A percentile compares a stretch with the other conserved stretches of the same genome.
These are phyloP conservation scores for Cladosporium sp. DNA, from an alignment of 2,329 filamentous ascomycete species.

Conservation along the genomic window DNA sequence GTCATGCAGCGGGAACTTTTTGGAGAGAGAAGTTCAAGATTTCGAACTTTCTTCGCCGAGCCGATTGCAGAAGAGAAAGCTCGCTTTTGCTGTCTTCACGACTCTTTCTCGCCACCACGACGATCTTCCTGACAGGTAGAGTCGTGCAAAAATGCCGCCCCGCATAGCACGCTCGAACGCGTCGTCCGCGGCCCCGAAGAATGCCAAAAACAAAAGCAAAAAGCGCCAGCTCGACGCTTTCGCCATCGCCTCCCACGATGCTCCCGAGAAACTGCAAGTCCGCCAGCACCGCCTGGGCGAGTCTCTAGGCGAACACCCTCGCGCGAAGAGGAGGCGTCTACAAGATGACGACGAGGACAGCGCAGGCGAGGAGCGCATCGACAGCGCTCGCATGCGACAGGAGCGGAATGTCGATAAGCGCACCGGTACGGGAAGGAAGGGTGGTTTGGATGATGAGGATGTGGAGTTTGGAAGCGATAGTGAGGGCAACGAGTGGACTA, in stretches of 20 bases:
- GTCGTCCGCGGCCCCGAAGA: conserved; percentile 30
- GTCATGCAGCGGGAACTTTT: not conserved
- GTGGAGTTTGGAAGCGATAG: conserved; percentile 76
- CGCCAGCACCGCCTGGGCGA: conserved; percentile 57
- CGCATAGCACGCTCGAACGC: conserved; percentile 38
- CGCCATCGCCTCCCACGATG: conserved; percentile 58
- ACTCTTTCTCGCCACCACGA: not conserved
- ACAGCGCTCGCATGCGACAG: conserved; percentile 30
- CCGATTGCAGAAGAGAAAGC: not conserved
- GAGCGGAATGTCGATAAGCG: conserved; percentile 25
- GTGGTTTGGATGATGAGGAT: conserved; percentile 36
- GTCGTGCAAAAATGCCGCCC: conserved; percentile 39
- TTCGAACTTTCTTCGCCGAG: not conserved
- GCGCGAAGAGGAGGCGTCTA: conserved; percentile 39
- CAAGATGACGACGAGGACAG: conserved; percentile 49
- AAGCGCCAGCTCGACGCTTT: conserved; percentile 60
- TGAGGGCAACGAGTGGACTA: conserved; percentile 78
- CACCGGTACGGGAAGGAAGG: conserved; percentile 30
- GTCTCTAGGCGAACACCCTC: conserved; percentile 35
- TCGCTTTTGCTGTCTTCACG: not conserved
- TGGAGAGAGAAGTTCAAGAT: not conserved
- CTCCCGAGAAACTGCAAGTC: conserved; percentile 51
- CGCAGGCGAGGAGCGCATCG: conserved; percentile 43
- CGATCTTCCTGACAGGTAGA: too few relatives aligned
- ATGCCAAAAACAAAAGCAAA: conserved; percentile 39